Conservation (phyloP, 495 filamentous ascomycete genomes). For the Aspergillus homomorphus region DNA sequence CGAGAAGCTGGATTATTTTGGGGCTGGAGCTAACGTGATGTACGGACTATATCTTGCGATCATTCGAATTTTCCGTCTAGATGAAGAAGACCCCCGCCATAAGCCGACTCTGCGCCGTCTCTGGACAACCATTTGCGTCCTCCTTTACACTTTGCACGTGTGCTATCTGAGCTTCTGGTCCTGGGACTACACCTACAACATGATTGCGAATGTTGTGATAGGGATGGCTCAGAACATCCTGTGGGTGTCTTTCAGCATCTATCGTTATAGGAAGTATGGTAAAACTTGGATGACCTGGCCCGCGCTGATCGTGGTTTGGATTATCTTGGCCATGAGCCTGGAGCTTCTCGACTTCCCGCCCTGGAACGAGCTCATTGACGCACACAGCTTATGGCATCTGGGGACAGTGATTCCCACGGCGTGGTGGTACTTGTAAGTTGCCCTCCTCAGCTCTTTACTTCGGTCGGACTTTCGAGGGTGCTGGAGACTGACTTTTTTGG, state of each 20-base stretch:
- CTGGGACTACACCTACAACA: slow-evolving; percentile 98
- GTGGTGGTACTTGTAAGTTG: slow-evolving; percentile 91
- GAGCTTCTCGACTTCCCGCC: slow-evolving; percentile 94
- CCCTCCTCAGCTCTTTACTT: slow-evolving; percentile 7
- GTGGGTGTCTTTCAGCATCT: slow-evolving; percentile 82
- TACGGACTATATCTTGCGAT: slow-evolving; percentile 85
- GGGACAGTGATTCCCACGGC: slow-evolving; percentile 85
- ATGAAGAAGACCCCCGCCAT: slow-evolving; percentile 52
- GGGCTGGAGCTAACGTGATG: slow-evolving; percentile 82
- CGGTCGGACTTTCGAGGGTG: neutral
- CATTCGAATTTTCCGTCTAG: slow-evolving; percentile 78
- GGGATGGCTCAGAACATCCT: slow-evolving; percentile 78
- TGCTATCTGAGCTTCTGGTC: slow-evolving; percentile 77
- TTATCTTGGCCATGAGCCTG: slow-evolving; percentile 89
- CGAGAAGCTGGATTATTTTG: slow-evolving; percentile 95
- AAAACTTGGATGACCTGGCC: slow-evolving; percentile 86
- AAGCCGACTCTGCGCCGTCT: slow-evolving; percentile 59
- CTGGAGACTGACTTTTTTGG: slow-evolving; percentile 12
- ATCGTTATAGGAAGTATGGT: slow-evolving; percentile 63
- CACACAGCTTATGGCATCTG: slow-evolving; percentile 94
- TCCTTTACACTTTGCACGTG: slow-evolving; percentile 73
- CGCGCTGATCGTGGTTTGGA: slow-evolving; percentile 87
- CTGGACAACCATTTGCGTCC: slow-evolving; percentile 72
- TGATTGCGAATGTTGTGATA: slow-evolving; percentile 85
- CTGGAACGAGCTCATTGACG: slow-evolving; percentile 77